Evolutionary conservation across 2,329 filamentous ascomycete genomes (phyloP).

Genomic region (Neopestalotiopsis sp.): DNA sequence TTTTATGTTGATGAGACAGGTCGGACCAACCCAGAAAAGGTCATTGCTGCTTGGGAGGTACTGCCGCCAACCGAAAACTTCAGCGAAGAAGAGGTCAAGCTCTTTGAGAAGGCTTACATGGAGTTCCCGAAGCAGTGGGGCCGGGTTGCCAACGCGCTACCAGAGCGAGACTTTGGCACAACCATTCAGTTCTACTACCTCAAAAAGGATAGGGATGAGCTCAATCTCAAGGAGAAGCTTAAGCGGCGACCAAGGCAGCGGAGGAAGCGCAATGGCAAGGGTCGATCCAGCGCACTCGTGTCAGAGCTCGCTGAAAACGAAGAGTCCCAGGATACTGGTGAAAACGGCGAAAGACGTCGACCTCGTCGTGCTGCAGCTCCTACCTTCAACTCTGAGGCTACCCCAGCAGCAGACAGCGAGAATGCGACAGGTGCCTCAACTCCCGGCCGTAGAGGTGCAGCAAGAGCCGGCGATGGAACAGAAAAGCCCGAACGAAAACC

Average conservation of each 20-base stretch:
- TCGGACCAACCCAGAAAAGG: constrained; percentile 66
- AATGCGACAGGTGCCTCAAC: constrained; percentile 62
- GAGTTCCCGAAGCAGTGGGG: constrained; percentile 85
- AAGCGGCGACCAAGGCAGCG: constrained; percentile 67
- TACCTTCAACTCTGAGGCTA: constrained; percentile 71
- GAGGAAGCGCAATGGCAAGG: constrained; percentile 63
- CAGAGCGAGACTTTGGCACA: constrained; percentile 74
- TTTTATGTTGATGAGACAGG: constrained; percentile 72
- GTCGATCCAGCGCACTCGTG: constrained; percentile 67
- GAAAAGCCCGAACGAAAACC: constrained; percentile 53
- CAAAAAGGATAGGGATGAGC: constrained; percentile 77
- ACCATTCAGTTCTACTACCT: constrained; percentile 89
- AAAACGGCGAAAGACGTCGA: constrained; percentile 65
- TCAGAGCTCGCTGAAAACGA: constrained; percentile 66
- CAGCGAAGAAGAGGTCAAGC: constrained; percentile 70
- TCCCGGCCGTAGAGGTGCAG: constrained; percentile 56
- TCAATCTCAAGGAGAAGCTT: constrained; percentile 78
- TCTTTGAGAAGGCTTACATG: constrained; percentile 77
- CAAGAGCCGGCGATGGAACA: constrained; percentile 47
- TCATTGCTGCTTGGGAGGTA: constrained; percentile 74
- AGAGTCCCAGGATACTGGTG: constrained; percentile 60
- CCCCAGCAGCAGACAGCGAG: constrained; percentile 65
- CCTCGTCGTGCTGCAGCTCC: constrained; percentile 73
- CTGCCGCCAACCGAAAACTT: constrained; percentile 78
- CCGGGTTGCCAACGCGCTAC: constrained; percentile 72